A percentile compares a stretch with the other conserved stretches of the same genome.
Conservation (phyloP, 2,329 filamentous ascomycete species). For the Colletotrichum caudatum region DNA sequence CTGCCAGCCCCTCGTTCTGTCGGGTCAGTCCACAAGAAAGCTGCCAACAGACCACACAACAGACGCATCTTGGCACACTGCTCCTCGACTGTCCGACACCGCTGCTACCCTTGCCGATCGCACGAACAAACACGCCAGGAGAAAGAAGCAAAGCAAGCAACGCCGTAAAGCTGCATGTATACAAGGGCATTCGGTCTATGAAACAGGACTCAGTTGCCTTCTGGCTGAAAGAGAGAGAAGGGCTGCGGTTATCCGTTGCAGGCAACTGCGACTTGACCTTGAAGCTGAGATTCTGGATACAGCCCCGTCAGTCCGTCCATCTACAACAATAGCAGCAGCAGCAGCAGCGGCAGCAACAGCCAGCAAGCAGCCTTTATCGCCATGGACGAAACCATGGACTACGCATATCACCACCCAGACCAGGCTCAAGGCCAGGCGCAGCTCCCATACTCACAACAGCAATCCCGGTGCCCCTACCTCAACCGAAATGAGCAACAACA, state of each 20-base stretch:
- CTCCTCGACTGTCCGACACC: constrained; percentile 5
- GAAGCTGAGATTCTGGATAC: not conserved
- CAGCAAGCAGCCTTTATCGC: not conserved
- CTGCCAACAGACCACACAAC: constrained; percentile 8
- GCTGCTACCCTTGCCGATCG: not conserved
- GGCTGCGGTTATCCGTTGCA: not conserved
- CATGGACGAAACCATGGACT: constrained; percentile 40
- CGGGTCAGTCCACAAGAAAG: constrained; percentile 17
- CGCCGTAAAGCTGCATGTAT: constrained; percentile 20
- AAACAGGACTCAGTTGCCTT: not conserved
- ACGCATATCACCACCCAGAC: constrained; percentile 36
- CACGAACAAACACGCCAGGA: not conserved
- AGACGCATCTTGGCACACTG: constrained; percentile 13
- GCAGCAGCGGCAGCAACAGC: not conserved
- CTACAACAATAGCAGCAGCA: not conserved
- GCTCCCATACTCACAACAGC: constrained; percentile 26
- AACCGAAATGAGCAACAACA: constrained; percentile 17
- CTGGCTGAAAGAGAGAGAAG: constrained; percentile 9
- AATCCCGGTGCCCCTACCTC: constrained; percentile 29
- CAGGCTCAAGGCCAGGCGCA: constrained; percentile 27
- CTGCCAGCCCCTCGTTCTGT: not conserved
- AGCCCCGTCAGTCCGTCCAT: not conserved
- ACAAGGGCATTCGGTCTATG: constrained; percentile 1
- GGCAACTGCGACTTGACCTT: not conserved
- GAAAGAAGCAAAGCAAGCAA: constrained; percentile 28